Conservation (phyloP, 306 rosid species). For the Vigna unguiculata region DNA sequence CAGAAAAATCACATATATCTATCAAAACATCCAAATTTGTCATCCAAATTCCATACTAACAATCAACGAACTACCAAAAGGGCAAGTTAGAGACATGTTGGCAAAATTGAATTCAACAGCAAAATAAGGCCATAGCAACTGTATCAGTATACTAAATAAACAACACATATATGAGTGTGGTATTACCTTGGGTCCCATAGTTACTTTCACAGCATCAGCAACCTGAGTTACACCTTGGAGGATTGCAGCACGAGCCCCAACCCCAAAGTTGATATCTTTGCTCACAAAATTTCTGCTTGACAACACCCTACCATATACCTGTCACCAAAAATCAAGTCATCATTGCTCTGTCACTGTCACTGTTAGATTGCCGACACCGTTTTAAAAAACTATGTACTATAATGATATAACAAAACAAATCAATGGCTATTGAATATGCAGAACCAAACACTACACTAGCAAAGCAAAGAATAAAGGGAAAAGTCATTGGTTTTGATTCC, state of each 20-base stretch:
- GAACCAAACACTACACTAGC: conserved; percentile 16
- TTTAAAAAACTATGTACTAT: neutral
- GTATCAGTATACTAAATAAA: neutral
- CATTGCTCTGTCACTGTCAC: neutral
- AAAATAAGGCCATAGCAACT: neutral
- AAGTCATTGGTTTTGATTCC: too few species aligned
- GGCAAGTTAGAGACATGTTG: neutral
- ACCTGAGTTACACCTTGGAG: conserved; percentile 90
- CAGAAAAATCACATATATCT: neutral
- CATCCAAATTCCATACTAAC: conserved; percentile 9
- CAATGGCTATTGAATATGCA: neutral
- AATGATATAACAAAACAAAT: neutral
- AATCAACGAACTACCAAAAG: neutral
- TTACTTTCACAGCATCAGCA: conserved; percentile 96
- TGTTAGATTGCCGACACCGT: neutral
- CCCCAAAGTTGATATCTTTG: conserved; percentile 83
- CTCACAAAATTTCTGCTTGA: conserved; percentile 74
- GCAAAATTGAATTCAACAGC: neutral
- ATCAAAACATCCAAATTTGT: conserved; percentile 4
- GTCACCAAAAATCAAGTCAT: conserved; percentile 11
- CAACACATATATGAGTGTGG: neutral
- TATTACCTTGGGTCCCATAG: conserved; percentile 96
- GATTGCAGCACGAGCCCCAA: conserved; percentile 92
- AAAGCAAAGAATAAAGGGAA: neutral
- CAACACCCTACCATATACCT: conserved; percentile 58